Base-by-base conservation (phyloP, 2,329 filamentous ascomycete genomes). In the Colletotrichum viniferum region DNA sequence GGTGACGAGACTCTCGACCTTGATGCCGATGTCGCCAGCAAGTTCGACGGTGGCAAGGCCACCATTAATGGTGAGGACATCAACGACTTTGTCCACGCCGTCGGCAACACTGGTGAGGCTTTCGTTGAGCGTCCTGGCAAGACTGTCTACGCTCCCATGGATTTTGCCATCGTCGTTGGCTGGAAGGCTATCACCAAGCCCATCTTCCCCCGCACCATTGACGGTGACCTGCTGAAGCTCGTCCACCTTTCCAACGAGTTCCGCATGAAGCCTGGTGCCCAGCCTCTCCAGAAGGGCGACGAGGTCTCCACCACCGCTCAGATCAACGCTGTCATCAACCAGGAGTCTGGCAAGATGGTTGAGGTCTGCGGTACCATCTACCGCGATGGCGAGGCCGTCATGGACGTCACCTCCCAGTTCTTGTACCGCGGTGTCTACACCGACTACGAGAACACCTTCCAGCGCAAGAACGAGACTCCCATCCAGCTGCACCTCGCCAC, bases 121-220 rank as follows among this genome's bases (percentile, higher is more conserved):
- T 99, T 99, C 79, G 96, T 99, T 69, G 96, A 98, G 81, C 92
- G 96, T 63, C 96, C 96, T 60, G 96, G 96, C 79, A 98, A 98
- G 88, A 93, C 95, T 77, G 95, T 98, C 78, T 96, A 94, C 80
- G 97, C 97, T 9, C 97, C 97, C 36, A 99, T 99, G 97, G 97
- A 99, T 85, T 99, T 98, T 81, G 96, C 96, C 78, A 98, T 98
- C 79, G 96, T 98, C n/a, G 94, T 97, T 66, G 96, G 96, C 77
- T 98, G 96, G 96, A 98, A 99, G 88, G 97, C 97, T 58, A 99
- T 99, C 82, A 99, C 96, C 13, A 98, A 98, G 90, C 97, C 97
- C 16, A 99, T 99, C 85, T 99, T 99, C 90, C 97, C 97, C 78
- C 93, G 96, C 79, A 95, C 93, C 77, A 98, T 99, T 80, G 97